Evolutionary conservation across 2,329 filamentous ascomycete species (phyloP).

Genomic region (Colletotrichum neosansevieriae): DNA sequence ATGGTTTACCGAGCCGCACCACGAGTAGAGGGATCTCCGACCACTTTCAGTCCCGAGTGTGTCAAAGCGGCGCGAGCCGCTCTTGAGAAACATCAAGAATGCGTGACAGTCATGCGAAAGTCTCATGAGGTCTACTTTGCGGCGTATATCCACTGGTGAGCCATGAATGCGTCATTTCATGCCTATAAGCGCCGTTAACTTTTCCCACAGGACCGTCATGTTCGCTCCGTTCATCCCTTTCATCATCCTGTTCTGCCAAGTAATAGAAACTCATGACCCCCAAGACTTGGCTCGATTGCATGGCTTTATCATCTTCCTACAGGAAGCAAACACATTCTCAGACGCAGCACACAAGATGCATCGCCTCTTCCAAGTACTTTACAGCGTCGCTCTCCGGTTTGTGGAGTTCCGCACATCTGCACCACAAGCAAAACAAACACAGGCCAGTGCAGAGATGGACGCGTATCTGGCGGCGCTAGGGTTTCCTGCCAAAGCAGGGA

Average conservation of each 20-base stretch:
- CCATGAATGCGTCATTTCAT: no score
- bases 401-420: constrained; percentile 62
- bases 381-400: constrained; percentile 69
- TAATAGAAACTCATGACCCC: constrained; percentile 59
- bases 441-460: constrained; percentile 57
- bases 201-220: constrained; percentile 54
- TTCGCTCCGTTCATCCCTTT: constrained; percentile 68
- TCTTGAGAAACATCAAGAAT: constrained; percentile 55
- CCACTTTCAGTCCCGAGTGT: constrained; percentile 57
- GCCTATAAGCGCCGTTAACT: not conserved
- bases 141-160: constrained; percentile 58
- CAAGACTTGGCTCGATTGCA: constrained; percentile 60
- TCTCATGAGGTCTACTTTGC: constrained; percentile 52
- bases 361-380: constrained; percentile 69
- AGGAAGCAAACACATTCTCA: constrained; percentile 58
- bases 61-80: constrained; percentile 56
- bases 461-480: constrained; percentile 65
- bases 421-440: constrained; percentile 48
- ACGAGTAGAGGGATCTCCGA: constrained; percentile 43
- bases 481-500: constrained; percentile 46
- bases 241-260: constrained; percentile 64
- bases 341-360: constrained; percentile 66
- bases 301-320: constrained; percentile 64
- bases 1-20: constrained; percentile 58
- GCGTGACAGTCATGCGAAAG: constrained; percentile 53